Evolutionary conservation across 2,329 filamentous ascomycete species (phyloP).

Genomic region (Diaporthe destruens): DNA sequence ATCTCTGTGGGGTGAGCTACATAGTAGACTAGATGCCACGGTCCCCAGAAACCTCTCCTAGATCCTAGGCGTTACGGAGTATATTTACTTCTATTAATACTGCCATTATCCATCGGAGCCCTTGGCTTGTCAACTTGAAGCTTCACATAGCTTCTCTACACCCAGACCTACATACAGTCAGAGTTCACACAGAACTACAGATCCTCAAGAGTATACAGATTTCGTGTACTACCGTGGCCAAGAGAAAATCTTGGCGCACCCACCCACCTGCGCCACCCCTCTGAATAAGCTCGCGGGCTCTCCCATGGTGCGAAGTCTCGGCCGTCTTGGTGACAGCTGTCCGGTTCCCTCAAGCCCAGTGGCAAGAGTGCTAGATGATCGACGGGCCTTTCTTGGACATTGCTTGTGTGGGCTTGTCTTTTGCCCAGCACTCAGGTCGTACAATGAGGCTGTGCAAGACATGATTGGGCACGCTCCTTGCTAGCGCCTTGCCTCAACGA

Average conservation of each 20-base stretch:
- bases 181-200: neutral
- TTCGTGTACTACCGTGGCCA: slow-evolving; percentile 18
- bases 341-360: slow-evolving; percentile 11
- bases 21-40: slow-evolving; percentile 2
- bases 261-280: slow-evolving; percentile 21
- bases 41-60: neutral
- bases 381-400: slow-evolving; percentile 24
- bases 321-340: slow-evolving; percentile 25
- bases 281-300: slow-evolving; percentile 28
- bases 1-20: too few relatives aligned
- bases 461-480: slow-evolving; percentile 8
- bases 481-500: neutral
- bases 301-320: slow-evolving; percentile 28
- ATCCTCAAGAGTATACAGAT: neutral
- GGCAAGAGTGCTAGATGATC: slow-evolving; percentile 29
- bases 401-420: slow-evolving; percentile 29
- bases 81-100: neutral
- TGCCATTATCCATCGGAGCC: neutral
- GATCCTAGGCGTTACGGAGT: neutral
- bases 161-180: neutral
- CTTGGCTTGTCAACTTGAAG: neutral
- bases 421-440: slow-evolving; percentile 22
- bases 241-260: slow-evolving; percentile 28
- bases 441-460: slow-evolving; percentile 34
- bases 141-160: neutral